These are phyloP conservation scores for Sarcodon aspratus DNA, from an alignment of 768 basidiomycete genomes.

Conservation along the genomic window DNA sequence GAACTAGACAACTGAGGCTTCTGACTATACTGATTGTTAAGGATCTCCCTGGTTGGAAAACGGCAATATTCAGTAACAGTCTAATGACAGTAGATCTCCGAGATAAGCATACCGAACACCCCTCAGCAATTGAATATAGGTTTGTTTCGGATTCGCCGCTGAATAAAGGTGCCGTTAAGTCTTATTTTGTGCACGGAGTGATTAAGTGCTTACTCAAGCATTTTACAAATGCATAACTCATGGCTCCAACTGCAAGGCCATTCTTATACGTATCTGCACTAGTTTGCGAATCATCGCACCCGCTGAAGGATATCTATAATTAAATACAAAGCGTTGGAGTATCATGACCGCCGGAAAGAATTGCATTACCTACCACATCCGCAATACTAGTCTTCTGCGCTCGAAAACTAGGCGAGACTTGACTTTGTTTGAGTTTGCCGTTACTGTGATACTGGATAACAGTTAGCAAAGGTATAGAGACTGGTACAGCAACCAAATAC, in stretches of 20 bases:
- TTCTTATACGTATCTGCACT: slow-evolving; percentile 65
- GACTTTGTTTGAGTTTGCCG: slow-evolving; percentile 17
- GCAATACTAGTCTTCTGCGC: slow-evolving; percentile 56
- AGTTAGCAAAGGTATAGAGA: background rate
- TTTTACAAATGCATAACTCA: slow-evolving; percentile 36
- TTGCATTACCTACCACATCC: slow-evolving; percentile 55
- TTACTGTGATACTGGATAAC: slow-evolving; percentile 17
- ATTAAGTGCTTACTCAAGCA: slow-evolving; percentile 36
- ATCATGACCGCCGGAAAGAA: background rate
- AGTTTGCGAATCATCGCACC: slow-evolving; percentile 75
- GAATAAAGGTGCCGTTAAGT: background rate
- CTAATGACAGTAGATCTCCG: background rate
- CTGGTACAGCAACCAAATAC: slow-evolving; percentile 18
- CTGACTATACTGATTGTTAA: slow-evolving; percentile 53
- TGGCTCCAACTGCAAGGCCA: slow-evolving; percentile 63
- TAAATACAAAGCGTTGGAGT: slow-evolving; percentile 1
- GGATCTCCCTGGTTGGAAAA: slow-evolving; percentile 27
- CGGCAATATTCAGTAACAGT: background rate
- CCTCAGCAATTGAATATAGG: slow-evolving; percentile 46
- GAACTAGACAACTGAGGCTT: slow-evolving; percentile 67
- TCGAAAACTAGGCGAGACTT: slow-evolving; percentile 12
- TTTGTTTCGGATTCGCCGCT: slow-evolving; percentile 40
- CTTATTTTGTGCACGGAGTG: background rate
- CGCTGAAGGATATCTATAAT: slow-evolving; percentile 71
- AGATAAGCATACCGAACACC: slow-evolving; percentile 31